Evolutionary conservation across 805 yeast species (phyloP), one percentile per base, ranked within the genome.

Genomic region (Ogataea nonfermentans): DNA sequence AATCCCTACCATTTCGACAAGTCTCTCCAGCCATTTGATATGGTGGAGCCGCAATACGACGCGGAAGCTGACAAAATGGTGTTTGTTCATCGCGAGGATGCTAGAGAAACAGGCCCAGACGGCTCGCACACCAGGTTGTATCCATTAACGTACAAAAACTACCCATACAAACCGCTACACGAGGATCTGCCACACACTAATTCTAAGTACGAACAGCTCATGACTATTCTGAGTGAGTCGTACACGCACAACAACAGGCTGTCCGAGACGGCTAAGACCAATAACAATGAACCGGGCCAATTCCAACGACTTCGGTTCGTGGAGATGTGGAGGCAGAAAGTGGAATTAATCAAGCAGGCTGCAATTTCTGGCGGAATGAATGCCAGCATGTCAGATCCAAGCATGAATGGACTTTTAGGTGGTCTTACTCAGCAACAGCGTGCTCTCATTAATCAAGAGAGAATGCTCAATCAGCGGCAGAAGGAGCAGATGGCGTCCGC

Each of bases 201-300:
- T 41, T 79, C 90, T 2, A 95, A 88, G 48, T 88, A 85, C 65
- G 98, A 93, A 61, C 95, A 87, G 56, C 69, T 89, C 57, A 91
- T 91, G 98, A 68, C 81, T 22, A 70, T 79, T 8, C 66, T 81
- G 71, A 73, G 71, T 47, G 83, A 79, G 60, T 28, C 66, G 56
- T 40, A 63, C 61, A 37, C 61, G 53, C 49, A 71, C 66, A 44
- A 50, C 37, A 51, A 43, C 38, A 43, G 44, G 37, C 42, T 51
- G 15, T 51, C 55, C 2, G 62, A 47, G 50, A 55, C 44, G 53
- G 63, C 37, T 39, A 55, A 40, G 47, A 55, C 52, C 15, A 45
- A 52, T 16, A 46, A 41, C 29, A 51, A 50, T 40, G 58, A 55
- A 42, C 52, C 62, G 10, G 61, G 59, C 31, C 95, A 89, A 61